Conservation (phyloP, 2,329 filamentous ascomycete genomes). For the Phymatotrichopsis omnivora region DNA sequence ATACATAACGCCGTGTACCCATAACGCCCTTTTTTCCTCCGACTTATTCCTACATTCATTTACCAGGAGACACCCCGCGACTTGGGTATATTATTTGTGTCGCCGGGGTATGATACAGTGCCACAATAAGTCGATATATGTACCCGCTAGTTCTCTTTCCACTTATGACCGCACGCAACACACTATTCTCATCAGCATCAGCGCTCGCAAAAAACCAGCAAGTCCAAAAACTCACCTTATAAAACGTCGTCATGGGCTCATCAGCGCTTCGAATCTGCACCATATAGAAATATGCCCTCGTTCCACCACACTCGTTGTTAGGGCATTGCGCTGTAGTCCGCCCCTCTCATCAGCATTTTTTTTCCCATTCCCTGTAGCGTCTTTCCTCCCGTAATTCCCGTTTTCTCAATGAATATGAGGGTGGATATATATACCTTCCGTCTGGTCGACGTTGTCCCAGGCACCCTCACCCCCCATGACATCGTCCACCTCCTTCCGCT, state of each 20-base stretch:
- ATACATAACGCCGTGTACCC: too few species aligned
- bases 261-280: conserved; percentile 96
- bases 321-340: conserved; percentile 58
- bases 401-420: neutral
- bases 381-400: neutral
- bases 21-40: too few species aligned
- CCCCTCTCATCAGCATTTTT: conserved; percentile 8
- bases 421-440: conserved; percentile 43
- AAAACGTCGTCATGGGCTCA: conserved; percentile 97
- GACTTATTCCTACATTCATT: too few species aligned
- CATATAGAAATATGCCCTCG: conserved; percentile 87
- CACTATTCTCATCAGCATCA: conserved; percentile 40
- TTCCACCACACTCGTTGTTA: conserved; percentile 66
- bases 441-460: conserved; percentile 87
- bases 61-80: too few species aligned
- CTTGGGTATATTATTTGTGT: too few species aligned
- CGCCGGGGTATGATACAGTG: too few species aligned
- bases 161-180: conserved; percentile 55
- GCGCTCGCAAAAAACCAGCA: conserved; percentile 22
- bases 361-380: conserved; percentile 1
- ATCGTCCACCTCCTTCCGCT: conserved; percentile 74
- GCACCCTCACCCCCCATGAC: conserved; percentile 80
- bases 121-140: too few species aligned
- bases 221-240: conserved; percentile 50
- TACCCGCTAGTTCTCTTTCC: conserved; percentile 51